Base-by-base conservation (phyloP, 768 basidiomycete genomes). In the Austroboletus eburneus region DNA sequence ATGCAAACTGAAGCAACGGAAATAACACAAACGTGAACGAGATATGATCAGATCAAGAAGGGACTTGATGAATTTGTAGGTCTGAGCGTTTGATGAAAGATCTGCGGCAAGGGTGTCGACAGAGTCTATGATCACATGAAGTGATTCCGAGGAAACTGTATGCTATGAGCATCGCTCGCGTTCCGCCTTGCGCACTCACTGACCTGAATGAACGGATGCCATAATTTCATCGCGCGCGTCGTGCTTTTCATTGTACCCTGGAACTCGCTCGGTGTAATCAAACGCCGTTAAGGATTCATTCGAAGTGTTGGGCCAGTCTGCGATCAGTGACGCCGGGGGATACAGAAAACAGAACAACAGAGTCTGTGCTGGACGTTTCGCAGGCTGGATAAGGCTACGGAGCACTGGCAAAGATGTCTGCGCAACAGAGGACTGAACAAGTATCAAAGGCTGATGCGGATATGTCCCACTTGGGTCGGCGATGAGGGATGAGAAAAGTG, bases 121-220 rank as follows among this genome's bases (percentile, higher is more conserved):
- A 17, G 87, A 87, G 62, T 92, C 91, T 29, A 92, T 72, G 42
- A 86, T 62, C 20, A 89, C 75, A 50, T 73, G 76, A 23, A 87
- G 48, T n/a, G 82, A 71, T 24, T 74, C 72, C 24, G 70, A 33
- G 24, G 72, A 55, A 38, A 65, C 76, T 76, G 59, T 42, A 39
- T 3, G 47, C 39, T 43, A 43, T 55, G 42, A 57, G 52, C 32
- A 30, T 30, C 24, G 9, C 22, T 12, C 13, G 14, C 16, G n/a
- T 40, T 16, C 1, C 8, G 35, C 22, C 40, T 16, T 8, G 12
- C 23, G n/a, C 34, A 30, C 41, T 57, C 30, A 46, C 48, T 43
- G 20, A 70, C 66, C 61, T 60, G 70, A 68, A 56, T 72, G 66
- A 16, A 80, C 64, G 23, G 69, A 61, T 3, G 62, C 57, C 17